Conservation (phyloP, 202 grass and related monocot species). For the Zizania palustris region DNA sequence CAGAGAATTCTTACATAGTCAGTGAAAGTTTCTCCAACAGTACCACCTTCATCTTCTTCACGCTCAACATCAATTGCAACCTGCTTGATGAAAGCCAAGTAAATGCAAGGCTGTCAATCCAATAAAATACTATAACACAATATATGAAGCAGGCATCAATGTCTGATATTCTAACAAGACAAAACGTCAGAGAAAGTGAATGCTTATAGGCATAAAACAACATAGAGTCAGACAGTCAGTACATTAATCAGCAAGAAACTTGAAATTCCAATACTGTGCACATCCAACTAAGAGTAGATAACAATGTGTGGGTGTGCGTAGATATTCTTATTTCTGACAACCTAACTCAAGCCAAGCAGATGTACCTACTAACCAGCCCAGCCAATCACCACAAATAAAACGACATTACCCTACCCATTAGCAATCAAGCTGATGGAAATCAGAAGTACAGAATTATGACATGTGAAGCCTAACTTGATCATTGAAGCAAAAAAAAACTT, state of each 20-base stretch:
- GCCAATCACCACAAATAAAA: constrained; percentile 26
- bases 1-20: constrained; percentile 74
- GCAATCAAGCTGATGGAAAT: not conserved
- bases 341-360: not conserved
- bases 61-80: constrained; percentile 95
- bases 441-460: not conserved
- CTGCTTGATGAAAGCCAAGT: constrained; percentile 48
- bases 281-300: constrained; percentile 4
- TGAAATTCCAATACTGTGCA: not conserved
- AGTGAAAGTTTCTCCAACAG: constrained; percentile 88
- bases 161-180: not conserved
- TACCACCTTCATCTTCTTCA: constrained; percentile 97
- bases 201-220: constrained; percentile 12
- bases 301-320: not conserved
- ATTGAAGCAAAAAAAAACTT: not conserved
- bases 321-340: constrained; percentile 16
- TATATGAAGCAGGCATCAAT: constrained; percentile 15
- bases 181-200: constrained; percentile 16
- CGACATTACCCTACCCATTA: not conserved
- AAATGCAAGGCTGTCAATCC: not conserved
- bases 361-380: not conserved
- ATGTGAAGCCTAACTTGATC: not conserved
- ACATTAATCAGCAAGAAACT: constrained; percentile 10
- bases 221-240: not conserved
- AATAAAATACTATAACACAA: constrained; percentile 2